A percentile compares a stretch with the other conserved stretches of the same genome.
Conservation (phyloP, 768 basidiomycete species). For the Sutorius australiensis region DNA sequence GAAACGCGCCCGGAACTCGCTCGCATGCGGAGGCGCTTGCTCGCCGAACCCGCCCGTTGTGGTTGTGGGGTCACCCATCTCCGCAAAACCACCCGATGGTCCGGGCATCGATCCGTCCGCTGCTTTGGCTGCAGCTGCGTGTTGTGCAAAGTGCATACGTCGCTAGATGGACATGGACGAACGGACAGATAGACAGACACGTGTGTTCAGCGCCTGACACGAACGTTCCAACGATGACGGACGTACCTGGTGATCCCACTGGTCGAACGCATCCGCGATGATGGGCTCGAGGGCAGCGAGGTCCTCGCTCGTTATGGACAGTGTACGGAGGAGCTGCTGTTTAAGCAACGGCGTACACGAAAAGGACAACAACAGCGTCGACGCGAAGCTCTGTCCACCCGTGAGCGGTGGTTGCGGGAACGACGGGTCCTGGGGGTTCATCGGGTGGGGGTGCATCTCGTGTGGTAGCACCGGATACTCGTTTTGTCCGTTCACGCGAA, state of each 20-base stretch:
- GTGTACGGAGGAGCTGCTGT: conserved; percentile 65
- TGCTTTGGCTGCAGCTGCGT: conserved; percentile 32
- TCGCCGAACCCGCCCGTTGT: conserved; percentile 25
- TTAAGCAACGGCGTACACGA: conserved; percentile 72
- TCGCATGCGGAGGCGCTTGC: conserved; percentile 34
- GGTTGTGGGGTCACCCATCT: conserved; percentile 30
- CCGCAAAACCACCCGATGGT: conserved; percentile 29
- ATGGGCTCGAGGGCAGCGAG: conserved; percentile 73
- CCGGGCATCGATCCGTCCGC: conserved; percentile 29
- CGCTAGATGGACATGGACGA: conserved; percentile 31
- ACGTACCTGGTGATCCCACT: conserved; percentile 77
- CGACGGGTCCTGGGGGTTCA: conserved; percentile 51
- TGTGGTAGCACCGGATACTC: conserved; percentile 38
- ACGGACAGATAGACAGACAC: neutral
- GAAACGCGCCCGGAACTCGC: conserved; percentile 65
- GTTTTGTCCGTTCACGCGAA: conserved; percentile 48
- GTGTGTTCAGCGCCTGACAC: neutral
- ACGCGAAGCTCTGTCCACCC: conserved; percentile 77
- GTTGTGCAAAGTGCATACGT: conserved; percentile 43
- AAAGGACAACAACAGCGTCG: conserved; percentile 71
- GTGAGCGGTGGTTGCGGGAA: conserved; percentile 51
- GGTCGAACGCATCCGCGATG: conserved; percentile 82
- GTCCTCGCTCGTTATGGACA: conserved; percentile 77
- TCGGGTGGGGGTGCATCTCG: conserved; percentile 31
- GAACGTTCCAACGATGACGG: neutral